A percentile compares a stretch with the other conserved stretches of the same genome.
Conservation (phyloP, 2,329 filamentous ascomycete genomes). For the Monosporascus sp. region DNA sequence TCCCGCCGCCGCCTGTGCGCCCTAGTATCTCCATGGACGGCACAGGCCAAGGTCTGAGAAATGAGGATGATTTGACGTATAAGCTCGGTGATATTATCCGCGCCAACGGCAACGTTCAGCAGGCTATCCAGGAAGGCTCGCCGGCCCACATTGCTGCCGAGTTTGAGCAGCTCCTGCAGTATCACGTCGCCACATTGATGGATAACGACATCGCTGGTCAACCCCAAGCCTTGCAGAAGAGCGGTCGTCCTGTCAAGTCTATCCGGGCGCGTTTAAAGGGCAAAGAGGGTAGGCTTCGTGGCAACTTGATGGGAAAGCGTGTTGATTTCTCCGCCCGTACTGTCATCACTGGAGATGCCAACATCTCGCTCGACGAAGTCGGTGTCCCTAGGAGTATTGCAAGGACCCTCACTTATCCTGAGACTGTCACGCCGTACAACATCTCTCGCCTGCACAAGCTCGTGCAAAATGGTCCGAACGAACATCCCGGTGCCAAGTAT, state of each 20-base stretch:
- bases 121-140: slow-evolving; percentile 85
- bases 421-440: slow-evolving; percentile 97
- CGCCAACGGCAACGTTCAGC: slow-evolving; percentile 89
- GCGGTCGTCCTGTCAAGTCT: slow-evolving; percentile 91
- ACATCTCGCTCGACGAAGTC: slow-evolving; percentile 92
- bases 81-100: slow-evolving; percentile 98
- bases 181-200: slow-evolving; percentile 99
- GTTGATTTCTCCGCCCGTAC: slow-evolving; percentile 99
- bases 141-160: slow-evolving; percentile 87
- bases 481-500: slow-evolving; percentile 94
- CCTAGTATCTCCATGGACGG: slow-evolving; percentile 97
- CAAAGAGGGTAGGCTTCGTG: slow-evolving; percentile 94
- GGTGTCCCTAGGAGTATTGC: slow-evolving; percentile 94
- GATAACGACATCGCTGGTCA: slow-evolving; percentile 98
- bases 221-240: slow-evolving; percentile 93
- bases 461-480: slow-evolving; percentile 88
- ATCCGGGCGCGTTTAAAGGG: slow-evolving; percentile 97
- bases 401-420: slow-evolving; percentile 87
- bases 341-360: slow-evolving; percentile 98
- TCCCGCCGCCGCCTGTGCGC: slow-evolving; percentile 90
- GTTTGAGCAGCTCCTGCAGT: slow-evolving; percentile 88
- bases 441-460: slow-evolving; percentile 85
- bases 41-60: slow-evolving; percentile 83
- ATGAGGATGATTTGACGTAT: slow-evolving; percentile 98
- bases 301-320: slow-evolving; percentile 99